phyloP scores from a whole-genome alignment of 2,329 filamentous ascomycete species.

The Fusarium acutatum region DNA sequence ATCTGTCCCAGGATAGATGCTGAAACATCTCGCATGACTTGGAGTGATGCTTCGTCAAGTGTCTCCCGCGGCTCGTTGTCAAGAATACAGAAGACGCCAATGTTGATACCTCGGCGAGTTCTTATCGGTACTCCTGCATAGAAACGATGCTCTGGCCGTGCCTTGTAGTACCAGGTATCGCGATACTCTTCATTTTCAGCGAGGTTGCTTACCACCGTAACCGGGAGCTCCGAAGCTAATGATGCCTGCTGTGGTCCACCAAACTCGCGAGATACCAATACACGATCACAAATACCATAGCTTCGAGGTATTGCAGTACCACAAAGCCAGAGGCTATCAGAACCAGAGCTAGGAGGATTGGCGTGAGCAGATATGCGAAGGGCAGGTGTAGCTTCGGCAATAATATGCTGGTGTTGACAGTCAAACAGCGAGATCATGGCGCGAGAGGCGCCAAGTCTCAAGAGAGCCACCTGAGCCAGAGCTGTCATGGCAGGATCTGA shows the following conservation, averaged over 20 bases:
- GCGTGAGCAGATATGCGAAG: conserved; percentile 45
- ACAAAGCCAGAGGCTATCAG: conserved; percentile 41
- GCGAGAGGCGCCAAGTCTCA: conserved; percentile 53
- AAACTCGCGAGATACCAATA: conserved; percentile 14
- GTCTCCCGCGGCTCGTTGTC: conserved; percentile 8
- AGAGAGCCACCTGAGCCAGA: conserved; percentile 58
- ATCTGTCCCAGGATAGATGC: conserved; percentile 49
- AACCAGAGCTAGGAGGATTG: conserved; percentile 28
- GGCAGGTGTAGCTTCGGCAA: conserved; percentile 59
- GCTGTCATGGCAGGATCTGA: conserved; percentile 55
- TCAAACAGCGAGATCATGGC: conserved; percentile 62
- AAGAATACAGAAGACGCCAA: conserved; percentile 51
- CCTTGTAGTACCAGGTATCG: conserved; percentile 31
- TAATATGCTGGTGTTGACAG: conserved; percentile 55
- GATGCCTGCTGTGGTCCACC: background rate
- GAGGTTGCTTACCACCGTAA: conserved; percentile 48
- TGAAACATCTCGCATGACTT: conserved; percentile 41
- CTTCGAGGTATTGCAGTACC: conserved; percentile 44
- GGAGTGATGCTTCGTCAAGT: conserved; percentile 43
- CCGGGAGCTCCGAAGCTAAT: conserved; percentile 32
- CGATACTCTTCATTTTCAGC: conserved; percentile 40
- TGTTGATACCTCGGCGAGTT: conserved; percentile 51
- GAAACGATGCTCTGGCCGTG: conserved; percentile 44
- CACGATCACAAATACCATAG: conserved; percentile 42
- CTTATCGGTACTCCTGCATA: conserved; percentile 54